Conservation (phyloP, 495 filamentous ascomycete species). For the Penicillium coffeae region DNA sequence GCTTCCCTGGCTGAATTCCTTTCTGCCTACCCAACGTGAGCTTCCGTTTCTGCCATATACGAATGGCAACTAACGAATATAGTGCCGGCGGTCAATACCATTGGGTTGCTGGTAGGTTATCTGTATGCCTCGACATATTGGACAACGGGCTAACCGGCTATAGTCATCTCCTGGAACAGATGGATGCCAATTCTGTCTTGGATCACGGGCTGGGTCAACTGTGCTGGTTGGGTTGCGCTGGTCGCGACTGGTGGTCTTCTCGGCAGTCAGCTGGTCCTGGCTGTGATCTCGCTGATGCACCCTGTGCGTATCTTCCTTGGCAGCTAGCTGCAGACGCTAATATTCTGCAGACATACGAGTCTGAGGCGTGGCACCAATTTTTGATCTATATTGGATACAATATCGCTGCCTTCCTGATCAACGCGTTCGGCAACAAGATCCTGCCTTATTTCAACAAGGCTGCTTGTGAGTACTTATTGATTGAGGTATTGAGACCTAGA, state of each 20-base stretch:
- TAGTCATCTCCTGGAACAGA: conserved; percentile 39
- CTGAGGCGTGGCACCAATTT: conserved; percentile 69
- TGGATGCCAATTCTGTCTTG: conserved; percentile 63
- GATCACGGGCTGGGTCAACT: conserved; percentile 74
- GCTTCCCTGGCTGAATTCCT: conserved; percentile 70
- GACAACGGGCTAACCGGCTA: neutral
- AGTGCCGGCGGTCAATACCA: conserved; percentile 66
- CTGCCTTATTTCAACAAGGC: conserved; percentile 64
- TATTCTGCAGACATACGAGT: conserved; percentile 42
- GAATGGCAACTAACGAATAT: neutral
- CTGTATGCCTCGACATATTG: conserved; percentile 11
- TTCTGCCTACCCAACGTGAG: conserved; percentile 66
- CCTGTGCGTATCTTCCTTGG: conserved; percentile 32
- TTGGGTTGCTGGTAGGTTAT: conserved; percentile 57
- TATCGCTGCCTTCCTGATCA: conserved; percentile 59
- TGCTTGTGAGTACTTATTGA: conserved; percentile 27
- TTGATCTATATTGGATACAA: conserved; percentile 68
- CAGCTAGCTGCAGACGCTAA: too few relatives aligned
- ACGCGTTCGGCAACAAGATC: conserved; percentile 58
- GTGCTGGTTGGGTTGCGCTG: conserved; percentile 64
- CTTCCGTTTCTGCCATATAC: neutral
- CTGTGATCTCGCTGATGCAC: conserved; percentile 57
- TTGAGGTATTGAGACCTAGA: neutral
- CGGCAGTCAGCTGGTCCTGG: conserved; percentile 56
- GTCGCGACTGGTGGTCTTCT: conserved; percentile 47